These are phyloP conservation scores for Chlorella sorokiniana DNA, from an alignment of 139 green algal species.

Conservation along the genomic window DNA sequence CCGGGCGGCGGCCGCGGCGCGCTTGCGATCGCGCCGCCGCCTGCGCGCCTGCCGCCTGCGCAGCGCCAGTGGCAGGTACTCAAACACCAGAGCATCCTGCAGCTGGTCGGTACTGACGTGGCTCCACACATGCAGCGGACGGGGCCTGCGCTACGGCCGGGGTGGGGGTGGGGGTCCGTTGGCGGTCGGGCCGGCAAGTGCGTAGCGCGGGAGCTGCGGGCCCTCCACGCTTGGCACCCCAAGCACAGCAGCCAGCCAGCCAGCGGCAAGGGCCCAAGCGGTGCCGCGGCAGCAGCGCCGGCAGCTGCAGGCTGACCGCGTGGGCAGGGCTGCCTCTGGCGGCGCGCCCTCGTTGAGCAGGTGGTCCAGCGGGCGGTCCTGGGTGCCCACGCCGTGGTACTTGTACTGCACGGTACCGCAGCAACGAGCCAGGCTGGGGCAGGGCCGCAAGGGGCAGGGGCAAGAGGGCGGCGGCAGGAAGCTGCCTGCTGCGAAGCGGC, in stretches of 20 bases:
- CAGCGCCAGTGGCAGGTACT: constrained; percentile 13
- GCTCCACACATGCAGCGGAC: constrained; percentile 15
- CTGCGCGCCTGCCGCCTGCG: constrained; percentile 8
- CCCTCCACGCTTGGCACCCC: no score
- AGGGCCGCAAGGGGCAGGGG: neutral
- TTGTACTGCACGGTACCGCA: constrained; percentile 42
- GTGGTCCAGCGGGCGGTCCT: constrained; percentile 33
- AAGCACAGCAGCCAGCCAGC: no score
- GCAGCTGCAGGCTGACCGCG: constrained; percentile 5
- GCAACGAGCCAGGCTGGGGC: neutral
- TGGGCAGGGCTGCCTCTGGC: neutral
- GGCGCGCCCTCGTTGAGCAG: constrained; percentile 2
- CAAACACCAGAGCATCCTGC: constrained; percentile 10
- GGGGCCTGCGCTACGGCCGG: neutral
- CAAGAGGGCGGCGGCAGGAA: no score
- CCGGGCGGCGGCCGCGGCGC: neutral
- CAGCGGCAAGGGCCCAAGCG: no score
- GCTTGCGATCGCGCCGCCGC: neutral
- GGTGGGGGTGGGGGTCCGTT: neutral
- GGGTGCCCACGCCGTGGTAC: constrained; percentile 45
- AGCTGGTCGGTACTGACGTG: constrained; percentile 29
- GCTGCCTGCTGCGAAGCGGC: no score
- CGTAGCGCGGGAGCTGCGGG: no score
- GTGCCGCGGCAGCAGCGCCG: no score
- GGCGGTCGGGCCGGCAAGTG: no score